Percentiles rank a stretch among this genome's conserved stretches.
Evolutionary conservation across 2,329 filamentous ascomycete species (phyloP).

Genomic region (Beauveria australis): DNA sequence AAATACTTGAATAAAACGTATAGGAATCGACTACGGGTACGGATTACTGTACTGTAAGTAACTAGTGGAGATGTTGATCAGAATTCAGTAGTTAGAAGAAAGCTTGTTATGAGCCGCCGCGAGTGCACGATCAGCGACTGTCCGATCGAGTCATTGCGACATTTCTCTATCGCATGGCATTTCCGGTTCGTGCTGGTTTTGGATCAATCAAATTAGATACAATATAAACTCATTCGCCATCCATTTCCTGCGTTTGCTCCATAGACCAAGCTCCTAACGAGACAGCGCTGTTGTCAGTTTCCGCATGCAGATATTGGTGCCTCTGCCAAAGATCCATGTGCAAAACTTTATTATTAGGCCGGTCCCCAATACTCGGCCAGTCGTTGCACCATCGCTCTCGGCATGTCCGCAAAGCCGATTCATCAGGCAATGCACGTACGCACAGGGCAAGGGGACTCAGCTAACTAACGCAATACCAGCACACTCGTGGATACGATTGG

Average conservation of each 20-base stretch:
- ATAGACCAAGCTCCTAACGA: not conserved
- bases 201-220: not conserved
- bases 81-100: no score
- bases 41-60: not conserved
- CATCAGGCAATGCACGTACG: not conserved
- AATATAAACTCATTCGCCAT: not conserved
- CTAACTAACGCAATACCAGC: not conserved
- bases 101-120: no score
- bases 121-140: not conserved
- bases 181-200: not conserved
- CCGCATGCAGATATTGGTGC: not conserved
- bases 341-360: no score
- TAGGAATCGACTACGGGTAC: not conserved
- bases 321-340: not conserved
- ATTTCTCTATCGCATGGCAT: not conserved
- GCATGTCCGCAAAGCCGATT: not conserved
- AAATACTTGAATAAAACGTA: not conserved
- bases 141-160: not conserved
- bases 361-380: no score
- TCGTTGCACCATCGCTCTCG: not conserved
- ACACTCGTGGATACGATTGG: not conserved
- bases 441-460: not conserved
- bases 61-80: not conserved
- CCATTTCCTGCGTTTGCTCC: not conserved
- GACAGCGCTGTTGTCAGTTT: not conserved